A percentile compares a stretch with the other conserved stretches of the same genome.
phyloP scores from a whole-genome alignment of 768 basidiomycete species.

The Boletus tylopilopsis region DNA sequence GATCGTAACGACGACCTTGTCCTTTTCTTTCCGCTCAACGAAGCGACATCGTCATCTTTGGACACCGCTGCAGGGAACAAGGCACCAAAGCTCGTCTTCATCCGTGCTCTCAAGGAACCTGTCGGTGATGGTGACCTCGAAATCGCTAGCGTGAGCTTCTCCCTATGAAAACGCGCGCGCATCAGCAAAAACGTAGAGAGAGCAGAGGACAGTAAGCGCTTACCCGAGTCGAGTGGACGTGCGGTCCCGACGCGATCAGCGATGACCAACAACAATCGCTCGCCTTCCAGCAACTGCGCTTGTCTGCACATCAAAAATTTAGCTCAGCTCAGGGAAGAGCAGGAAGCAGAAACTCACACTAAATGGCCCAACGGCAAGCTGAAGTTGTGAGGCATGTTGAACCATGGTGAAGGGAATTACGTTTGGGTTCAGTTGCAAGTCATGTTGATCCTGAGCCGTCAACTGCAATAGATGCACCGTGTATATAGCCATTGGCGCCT shows the following conservation, averaged over 20 bases:
- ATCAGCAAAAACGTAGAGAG: no score
- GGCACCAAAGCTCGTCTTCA: conserved; percentile 55
- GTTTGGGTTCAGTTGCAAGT: no score
- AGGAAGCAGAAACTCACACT: no score
- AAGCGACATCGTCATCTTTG: conserved; percentile 65
- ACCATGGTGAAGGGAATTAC: no score
- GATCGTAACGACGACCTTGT: conserved; percentile 35
- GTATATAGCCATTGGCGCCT: conserved; percentile 14
- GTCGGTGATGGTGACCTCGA: conserved; percentile 34
- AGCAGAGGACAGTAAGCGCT: no score
- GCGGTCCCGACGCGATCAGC: no score
- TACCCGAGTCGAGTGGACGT: no score
- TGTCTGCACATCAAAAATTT: no score
- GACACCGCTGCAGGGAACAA: conserved; percentile 32
- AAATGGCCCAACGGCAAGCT: no score
- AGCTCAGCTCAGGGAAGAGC: no score
- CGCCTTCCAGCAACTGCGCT: conserved; percentile 39
- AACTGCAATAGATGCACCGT: conserved; percentile 27
- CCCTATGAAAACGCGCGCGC: no score
- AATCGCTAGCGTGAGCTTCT: conserved; percentile 16
- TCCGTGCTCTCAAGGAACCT: conserved; percentile 45
- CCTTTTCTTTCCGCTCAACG: conserved; percentile 40
- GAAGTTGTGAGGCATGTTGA: no score
- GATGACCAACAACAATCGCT: conserved; percentile 41
- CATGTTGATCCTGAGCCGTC: conserved; percentile 27